Conservation (phyloP, 768 basidiomycete species). For the Lactifluus echinatus region DNA sequence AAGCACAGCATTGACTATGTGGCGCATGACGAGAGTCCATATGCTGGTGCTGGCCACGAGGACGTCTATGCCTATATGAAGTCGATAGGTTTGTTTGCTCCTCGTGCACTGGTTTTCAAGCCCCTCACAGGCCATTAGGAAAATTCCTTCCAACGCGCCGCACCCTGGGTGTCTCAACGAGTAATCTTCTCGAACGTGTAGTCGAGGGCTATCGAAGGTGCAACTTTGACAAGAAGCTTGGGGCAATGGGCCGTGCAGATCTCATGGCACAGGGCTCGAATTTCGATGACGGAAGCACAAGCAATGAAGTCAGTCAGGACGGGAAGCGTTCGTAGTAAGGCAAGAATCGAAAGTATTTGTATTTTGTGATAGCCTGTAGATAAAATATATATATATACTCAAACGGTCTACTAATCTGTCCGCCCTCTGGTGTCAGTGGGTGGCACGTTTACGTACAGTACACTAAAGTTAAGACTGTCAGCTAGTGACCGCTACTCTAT, state of each 20-base stretch:
- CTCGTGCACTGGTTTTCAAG: background rate
- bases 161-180: constrained; percentile 92
- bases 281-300: constrained; percentile 24
- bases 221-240: constrained; percentile 82
- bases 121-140: constrained; percentile 37
- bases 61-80: constrained; percentile 86
- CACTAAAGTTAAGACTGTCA: no score
- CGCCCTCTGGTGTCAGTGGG: background rate
- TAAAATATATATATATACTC: background rate
- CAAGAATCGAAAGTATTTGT: background rate
- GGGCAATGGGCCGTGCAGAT: constrained; percentile 76
- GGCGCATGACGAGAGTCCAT: constrained; percentile 92
- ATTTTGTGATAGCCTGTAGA: background rate
- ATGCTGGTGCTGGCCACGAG: constrained; percentile 64
- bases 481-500: no score
- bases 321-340: constrained; percentile 1
- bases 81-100: constrained; percentile 51
- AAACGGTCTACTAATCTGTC: background rate
- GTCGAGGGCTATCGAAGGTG: constrained; percentile 78
- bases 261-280: constrained; percentile 50
- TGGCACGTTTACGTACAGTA: no score
- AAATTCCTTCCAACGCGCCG: constrained; percentile 93
- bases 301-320: background rate
- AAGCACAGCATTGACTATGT: constrained; percentile 92
- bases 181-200: constrained; percentile 85